phyloP scores from a whole-genome alignment of 169 alveolate species.

The Cryptosporidium viatorum region DNA sequence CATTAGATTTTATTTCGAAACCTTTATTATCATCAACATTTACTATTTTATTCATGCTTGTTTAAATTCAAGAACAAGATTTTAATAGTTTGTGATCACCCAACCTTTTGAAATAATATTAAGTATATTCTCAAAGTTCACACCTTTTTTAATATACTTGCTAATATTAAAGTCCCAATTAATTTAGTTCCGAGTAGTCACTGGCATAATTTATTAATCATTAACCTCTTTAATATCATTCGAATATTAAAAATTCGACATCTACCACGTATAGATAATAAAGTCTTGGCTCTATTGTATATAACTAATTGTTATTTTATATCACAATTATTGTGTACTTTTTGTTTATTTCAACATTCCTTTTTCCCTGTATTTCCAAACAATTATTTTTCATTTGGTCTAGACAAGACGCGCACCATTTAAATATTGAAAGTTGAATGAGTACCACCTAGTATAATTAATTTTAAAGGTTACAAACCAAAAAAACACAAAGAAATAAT shows the following conservation, averaged over 20 bases:
- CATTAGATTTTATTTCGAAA: conserved; percentile 26
- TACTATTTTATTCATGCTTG: conserved; percentile 32
- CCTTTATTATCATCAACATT: conserved; percentile 9
- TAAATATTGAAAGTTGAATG: background rate
- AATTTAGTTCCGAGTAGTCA: conserved; percentile 4
- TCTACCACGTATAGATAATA: background rate
- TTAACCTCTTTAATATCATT: background rate
- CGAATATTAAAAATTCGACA: conserved; percentile 9
- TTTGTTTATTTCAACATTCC: conserved; percentile 3
- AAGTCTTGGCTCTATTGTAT: background rate
- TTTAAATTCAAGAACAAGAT: background rate
- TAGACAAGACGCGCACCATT: conserved; percentile 1
- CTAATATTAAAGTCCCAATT: background rate
- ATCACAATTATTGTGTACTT: background rate
- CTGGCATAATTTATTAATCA: conserved; percentile 24
- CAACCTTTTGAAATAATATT: background rate
- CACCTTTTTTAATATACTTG: conserved; percentile 16
- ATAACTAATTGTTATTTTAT: background rate
- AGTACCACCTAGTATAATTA: background rate
- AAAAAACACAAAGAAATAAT: background rate
- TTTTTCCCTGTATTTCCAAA: background rate
- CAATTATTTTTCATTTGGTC: background rate
- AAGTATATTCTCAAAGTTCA: conserved; percentile 8
- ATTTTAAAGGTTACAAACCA: background rate
- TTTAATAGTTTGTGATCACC: background rate